Evolutionary conservation across 768 basidiomycete genomes (phyloP).

Genomic region (Tricholoma saponaceum): DNA sequence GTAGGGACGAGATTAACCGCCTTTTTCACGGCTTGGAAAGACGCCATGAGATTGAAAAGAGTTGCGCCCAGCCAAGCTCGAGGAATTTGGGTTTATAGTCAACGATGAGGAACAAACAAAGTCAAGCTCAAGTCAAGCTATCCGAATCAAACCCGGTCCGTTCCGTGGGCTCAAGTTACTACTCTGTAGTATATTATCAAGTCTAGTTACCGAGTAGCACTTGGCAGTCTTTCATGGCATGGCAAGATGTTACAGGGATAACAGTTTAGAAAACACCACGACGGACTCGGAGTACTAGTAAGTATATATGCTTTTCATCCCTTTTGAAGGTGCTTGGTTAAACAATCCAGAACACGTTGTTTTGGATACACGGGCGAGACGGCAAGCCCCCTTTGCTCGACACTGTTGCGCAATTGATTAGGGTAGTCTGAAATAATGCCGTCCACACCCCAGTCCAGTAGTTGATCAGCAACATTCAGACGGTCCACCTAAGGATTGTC

Average conservation of each 20-base stretch:
- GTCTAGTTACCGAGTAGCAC: too few species aligned
- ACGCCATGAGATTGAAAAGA: constrained; percentile 49
- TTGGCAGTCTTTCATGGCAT: too few species aligned
- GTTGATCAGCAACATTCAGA: constrained; percentile 55
- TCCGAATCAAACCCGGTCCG: neutral
- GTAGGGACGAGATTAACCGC: constrained; percentile 81
- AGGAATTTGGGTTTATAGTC: constrained; percentile 24
- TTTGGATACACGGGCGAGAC: constrained; percentile 60
- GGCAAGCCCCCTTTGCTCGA: constrained; percentile 45
- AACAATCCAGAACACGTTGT: constrained; percentile 55
- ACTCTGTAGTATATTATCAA: too few species aligned
- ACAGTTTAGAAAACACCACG: neutral
- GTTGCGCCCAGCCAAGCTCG: constrained; percentile 24
- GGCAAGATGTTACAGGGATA: too few species aligned
- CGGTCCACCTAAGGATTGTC: constrained; percentile 47
- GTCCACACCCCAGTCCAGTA: constrained; percentile 60
- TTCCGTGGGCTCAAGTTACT: neutral
- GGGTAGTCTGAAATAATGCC: constrained; percentile 82
- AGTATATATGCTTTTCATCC: neutral
- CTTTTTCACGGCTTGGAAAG: constrained; percentile 74
- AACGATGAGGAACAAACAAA: neutral
- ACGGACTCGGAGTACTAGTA: neutral
- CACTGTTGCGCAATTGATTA: constrained; percentile 49
- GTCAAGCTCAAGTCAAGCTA: neutral
- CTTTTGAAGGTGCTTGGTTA: constrained; percentile 24